These are phyloP conservation scores for Kondoa subrosea DNA, from an alignment of 768 basidiomycete genomes.

Conservation along the genomic window DNA sequence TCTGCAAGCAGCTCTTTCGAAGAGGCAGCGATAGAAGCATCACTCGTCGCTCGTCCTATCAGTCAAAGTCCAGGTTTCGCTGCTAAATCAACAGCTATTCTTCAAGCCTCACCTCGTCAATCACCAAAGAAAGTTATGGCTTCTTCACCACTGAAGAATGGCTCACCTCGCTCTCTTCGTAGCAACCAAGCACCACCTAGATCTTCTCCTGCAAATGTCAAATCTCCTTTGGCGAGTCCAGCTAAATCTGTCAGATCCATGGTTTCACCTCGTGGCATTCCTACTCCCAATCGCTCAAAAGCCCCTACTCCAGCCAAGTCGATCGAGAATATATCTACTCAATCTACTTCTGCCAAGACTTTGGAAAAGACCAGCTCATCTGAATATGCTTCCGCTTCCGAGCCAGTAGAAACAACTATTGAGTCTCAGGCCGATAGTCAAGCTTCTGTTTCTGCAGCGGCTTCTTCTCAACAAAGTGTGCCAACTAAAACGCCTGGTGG, in stretches of 20 bases:
- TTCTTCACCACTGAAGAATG: neutral
- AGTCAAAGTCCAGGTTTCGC: neutral
- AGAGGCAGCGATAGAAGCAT: neutral
- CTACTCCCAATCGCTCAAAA: neutral
- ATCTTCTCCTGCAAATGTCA: neutral
- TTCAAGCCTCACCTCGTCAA: neutral
- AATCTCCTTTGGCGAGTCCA: neutral
- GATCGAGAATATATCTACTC: neutral
- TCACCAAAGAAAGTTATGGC: neutral
- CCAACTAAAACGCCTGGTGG: neutral
- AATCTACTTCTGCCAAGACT: neutral
- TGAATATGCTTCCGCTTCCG: neutral
- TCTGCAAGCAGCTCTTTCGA: neutral
- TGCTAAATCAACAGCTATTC: neutral
- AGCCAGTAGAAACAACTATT: too few species aligned
- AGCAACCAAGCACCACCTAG: neutral
- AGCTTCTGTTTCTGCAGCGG: neutral
- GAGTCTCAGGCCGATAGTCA: too few species aligned
- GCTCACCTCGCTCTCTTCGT: neutral
- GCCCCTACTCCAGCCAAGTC: neutral
- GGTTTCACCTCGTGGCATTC: neutral
- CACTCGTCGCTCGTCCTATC: neutral
- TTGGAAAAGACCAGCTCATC: neutral
- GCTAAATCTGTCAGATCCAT: neutral
- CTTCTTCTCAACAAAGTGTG: neutral